These are phyloP conservation scores for Phytophthora niederhauseri DNA, from an alignment of 352 stramenopile genomes.

Conservation along the genomic window DNA sequence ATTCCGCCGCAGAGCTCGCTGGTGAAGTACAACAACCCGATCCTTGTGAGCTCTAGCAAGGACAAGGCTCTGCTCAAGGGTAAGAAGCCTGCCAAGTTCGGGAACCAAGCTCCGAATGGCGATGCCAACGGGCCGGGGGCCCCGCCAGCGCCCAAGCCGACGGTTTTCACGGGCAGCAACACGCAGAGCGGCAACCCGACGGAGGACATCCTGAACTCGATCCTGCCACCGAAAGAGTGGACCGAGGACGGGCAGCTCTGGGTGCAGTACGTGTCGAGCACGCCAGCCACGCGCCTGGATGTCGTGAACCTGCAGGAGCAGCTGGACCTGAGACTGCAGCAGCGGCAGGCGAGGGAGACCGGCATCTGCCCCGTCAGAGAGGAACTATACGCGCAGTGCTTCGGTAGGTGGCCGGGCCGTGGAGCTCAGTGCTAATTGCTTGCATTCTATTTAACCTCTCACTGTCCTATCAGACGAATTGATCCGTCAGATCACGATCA, in stretches of 20 bases:
- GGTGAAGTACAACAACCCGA: conserved; percentile 93
- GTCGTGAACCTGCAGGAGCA: conserved; percentile 93
- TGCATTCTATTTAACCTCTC: not conserved
- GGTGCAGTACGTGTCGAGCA: conserved; percentile 94
- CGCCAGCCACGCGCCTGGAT: conserved; percentile 90
- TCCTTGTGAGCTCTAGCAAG: conserved; percentile 91
- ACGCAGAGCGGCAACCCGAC: conserved; percentile 70
- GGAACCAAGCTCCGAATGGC: conserved; percentile 34
- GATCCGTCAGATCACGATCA: conserved; percentile 94
- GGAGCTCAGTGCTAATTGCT: not conserved
- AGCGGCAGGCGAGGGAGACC: conserved; percentile 92
- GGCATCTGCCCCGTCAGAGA: conserved; percentile 93
- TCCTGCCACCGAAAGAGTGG: conserved; percentile 90
- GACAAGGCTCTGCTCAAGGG: conserved; percentile 66
- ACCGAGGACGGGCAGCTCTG: conserved; percentile 92
- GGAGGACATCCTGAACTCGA: conserved; percentile 93
- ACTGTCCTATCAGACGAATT: conserved; percentile 71
- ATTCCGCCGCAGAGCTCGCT: conserved; percentile 88
- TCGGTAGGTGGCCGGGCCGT: conserved; percentile 48
- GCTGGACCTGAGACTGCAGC: conserved; percentile 91
- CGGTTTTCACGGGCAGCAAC: conserved; percentile 68
- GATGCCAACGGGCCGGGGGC: conserved; percentile 20
- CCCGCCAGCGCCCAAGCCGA: conserved; percentile 47
- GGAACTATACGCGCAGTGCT: conserved; percentile 94
- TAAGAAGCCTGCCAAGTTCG: conserved; percentile 38